Percentiles rank a stretch among this genome's conserved stretches.
Conservation (phyloP, 768 basidiomycete species). For the Obba rivulosa region DNA sequence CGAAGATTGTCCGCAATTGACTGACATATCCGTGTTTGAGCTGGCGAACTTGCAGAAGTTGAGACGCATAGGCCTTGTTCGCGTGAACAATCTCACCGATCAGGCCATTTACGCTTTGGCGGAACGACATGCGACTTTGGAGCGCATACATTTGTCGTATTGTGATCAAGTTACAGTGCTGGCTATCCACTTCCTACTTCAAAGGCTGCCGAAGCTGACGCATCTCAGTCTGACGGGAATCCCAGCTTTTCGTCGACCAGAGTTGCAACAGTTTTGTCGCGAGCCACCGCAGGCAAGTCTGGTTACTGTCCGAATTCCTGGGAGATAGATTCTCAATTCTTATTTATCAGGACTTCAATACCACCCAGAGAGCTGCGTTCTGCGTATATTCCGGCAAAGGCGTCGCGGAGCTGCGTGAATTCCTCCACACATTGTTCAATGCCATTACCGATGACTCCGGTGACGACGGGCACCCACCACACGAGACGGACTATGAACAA, state of each 20-base stretch:
- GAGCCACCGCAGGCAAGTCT: constrained; percentile 73
- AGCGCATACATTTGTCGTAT: constrained; percentile 95
- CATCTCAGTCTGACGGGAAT: constrained; percentile 99
- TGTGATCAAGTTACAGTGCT: constrained; percentile 93
- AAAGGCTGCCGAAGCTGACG: constrained; percentile 84
- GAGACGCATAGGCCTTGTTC: constrained; percentile 90
- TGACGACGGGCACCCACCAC: constrained; percentile 42
- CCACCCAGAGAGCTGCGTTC: constrained; percentile 82
- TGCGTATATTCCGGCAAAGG: constrained; percentile 97
- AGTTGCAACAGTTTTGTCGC: constrained; percentile 87
- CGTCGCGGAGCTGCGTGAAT: constrained; percentile 74
- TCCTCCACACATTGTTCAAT: constrained; percentile 71
- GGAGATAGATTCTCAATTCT: background rate
- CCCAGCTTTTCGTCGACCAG: constrained; percentile 77
- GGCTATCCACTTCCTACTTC: constrained; percentile 86
- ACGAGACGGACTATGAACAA: constrained; percentile 33
- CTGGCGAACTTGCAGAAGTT: constrained; percentile 84
- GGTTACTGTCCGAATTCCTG: background rate
- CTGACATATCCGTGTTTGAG: constrained; percentile 93
- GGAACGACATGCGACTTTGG: constrained; percentile 79
- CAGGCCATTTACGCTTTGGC: constrained; percentile 87
- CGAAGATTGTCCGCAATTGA: constrained; percentile 76
- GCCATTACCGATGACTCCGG: constrained; percentile 41
- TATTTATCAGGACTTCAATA: constrained; percentile 76
- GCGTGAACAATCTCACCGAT: constrained; percentile 90